Evolutionary conservation across 2,329 filamentous ascomycete species (phyloP), one percentile per base, ranked within the genome.

Genomic region (Colletotrichum karsti): DNA sequence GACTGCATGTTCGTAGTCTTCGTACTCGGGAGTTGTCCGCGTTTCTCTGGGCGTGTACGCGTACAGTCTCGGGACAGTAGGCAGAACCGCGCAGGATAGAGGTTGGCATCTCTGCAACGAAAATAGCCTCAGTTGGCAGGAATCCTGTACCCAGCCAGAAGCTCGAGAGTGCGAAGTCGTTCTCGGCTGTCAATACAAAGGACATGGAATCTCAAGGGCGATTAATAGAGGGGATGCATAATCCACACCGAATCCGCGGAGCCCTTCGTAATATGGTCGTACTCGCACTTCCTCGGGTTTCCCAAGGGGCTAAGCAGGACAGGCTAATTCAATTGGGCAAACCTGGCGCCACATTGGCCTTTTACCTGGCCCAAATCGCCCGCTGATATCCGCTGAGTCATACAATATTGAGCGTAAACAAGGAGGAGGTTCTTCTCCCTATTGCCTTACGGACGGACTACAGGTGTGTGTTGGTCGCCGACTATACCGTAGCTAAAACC

Each of bases 1-100:
- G 64, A 58, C 53, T 67, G 64, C 64, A 67, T 67, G 12, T 64
- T 64, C 64, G 64, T 28, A 53, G 26, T 44, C 44, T 67, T 67
- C 64, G 64, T 58, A 64, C 44, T 67, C 53, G 60, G 44, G 12
- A 37, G 28, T 33, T 22, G 30, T 33, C 60, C 37, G 35, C 48
- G 37, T 15, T 10, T 30, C 3, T 18, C 26, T 41, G 48, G 12
- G 39, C 18, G 20, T 28, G 12, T n/a, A 30, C 12, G 39, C 12
- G 48, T 30, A 41, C 24, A 37, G 48, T 41, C 53, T 58, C 28
- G 53, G n/a, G 53, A 22, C 46, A 33, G 24, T 48, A 18, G 35
- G 35, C 35, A 35, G 35, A 35, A 46, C 26, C 18, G 46, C 53
- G 44, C 39, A 41, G 24, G 28, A 54, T 62, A 22, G 22, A 30